Percentiles rank a stretch among this genome's conserved stretches.
phyloP scores from a whole-genome alignment of 2,329 filamentous ascomycete genomes.

The Alternaria viburni region DNA sequence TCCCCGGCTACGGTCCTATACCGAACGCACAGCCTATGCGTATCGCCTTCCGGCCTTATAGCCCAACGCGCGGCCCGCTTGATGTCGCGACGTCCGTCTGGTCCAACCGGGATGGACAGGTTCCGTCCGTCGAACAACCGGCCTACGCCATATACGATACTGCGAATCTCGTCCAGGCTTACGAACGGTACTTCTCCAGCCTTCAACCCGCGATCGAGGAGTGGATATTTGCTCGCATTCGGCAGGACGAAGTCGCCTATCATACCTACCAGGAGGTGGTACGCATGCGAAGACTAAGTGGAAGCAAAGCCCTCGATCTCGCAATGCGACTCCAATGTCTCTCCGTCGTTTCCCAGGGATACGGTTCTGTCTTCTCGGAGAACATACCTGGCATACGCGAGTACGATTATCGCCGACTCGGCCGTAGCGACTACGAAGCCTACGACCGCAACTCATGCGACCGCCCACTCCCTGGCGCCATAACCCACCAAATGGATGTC shows the following conservation, averaged over 20 bases:
- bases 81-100: conserved; percentile 40
- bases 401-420: conserved; percentile 39
- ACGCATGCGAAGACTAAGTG: conserved; percentile 31
- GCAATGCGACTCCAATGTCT: conserved; percentile 44
- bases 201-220: conserved; percentile 37
- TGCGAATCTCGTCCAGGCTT: conserved; percentile 29
- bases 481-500: conserved; percentile 47
- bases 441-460: conserved; percentile 44
- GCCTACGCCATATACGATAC: conserved; percentile 47
- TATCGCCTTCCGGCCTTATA: conserved; percentile 37
- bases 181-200: conserved; percentile 38
- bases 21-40: conserved; percentile 30
- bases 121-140: conserved; percentile 36
- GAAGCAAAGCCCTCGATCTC: conserved; percentile 34
- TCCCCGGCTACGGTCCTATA: conserved; percentile 43
- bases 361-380: conserved; percentile 42
- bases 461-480: conserved; percentile 43
- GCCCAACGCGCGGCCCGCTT: conserved; percentile 31
- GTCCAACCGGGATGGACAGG: conserved; percentile 36
- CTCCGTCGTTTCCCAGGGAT: conserved; percentile 47
- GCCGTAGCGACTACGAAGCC: conserved; percentile 42
- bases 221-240: conserved; percentile 40
- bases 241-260: conserved; percentile 35
- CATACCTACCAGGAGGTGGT: conserved; percentile 42
- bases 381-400: conserved; percentile 41